A percentile compares a stretch with the other conserved stretches of the same genome.
These are phyloP conservation scores for Fraxinus sp. DNA, from an alignment of 305 asterid genomes.

Conservation along the genomic window DNA sequence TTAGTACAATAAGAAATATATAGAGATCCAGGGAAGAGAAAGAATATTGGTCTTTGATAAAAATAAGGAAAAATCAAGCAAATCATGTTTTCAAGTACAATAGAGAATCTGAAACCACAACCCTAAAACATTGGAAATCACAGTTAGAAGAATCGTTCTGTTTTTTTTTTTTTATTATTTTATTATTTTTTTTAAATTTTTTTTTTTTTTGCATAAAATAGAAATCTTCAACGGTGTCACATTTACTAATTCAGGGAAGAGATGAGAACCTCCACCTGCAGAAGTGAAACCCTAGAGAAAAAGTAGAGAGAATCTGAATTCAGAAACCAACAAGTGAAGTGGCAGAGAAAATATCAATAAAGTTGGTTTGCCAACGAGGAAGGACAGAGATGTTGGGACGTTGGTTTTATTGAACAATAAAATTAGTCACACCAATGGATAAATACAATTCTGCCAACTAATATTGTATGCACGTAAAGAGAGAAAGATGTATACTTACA, in stretches of 20 bases:
- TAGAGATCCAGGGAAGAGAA: background rate
- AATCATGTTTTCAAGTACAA: constrained; percentile 38
- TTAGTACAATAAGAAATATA: background rate
- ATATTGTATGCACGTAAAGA: background rate
- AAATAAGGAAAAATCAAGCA: background rate
- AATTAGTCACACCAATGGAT: background rate
- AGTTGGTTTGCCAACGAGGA: background rate
- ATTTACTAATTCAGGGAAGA: constrained; percentile 38
- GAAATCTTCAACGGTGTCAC: constrained; percentile 15
- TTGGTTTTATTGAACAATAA: background rate
- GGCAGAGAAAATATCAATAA: background rate
- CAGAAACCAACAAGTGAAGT: background rate
- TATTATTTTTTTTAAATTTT: too few species aligned
- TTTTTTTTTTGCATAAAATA: constrained; percentile 13
- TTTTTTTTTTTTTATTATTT: too few species aligned
- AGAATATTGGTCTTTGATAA: constrained; percentile 10
- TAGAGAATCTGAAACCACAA: constrained; percentile 32
- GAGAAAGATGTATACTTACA: background rate
- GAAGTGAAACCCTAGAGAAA: constrained; percentile 40
- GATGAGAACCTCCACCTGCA: constrained; percentile 34
- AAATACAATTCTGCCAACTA: background rate
- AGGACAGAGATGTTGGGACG: background rate
- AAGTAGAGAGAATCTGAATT: background rate
- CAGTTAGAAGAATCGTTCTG: constrained; percentile 2
- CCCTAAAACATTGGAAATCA: constrained; percentile 4